These are phyloP conservation scores for Nakazawaea ernobii DNA, from an alignment of 805 yeast genomes.

Conservation along the genomic window DNA sequence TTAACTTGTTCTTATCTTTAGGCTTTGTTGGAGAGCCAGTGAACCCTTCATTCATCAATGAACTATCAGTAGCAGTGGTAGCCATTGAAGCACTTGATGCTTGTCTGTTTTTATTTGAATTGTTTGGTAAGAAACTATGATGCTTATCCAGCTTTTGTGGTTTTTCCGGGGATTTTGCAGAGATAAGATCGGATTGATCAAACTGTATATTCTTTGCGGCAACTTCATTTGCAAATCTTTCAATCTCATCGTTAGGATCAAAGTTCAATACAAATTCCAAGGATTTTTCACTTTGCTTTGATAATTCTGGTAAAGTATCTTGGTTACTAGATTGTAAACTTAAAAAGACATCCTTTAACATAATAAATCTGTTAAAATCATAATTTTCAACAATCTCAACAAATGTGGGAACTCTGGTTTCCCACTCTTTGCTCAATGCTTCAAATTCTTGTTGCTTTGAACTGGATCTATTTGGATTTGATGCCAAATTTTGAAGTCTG, in stretches of 20 bases:
- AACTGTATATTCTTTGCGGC: slow-evolving; percentile 15
- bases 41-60: slow-evolving; percentile 9
- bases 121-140: slow-evolving; percentile 3
- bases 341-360: slow-evolving; percentile 60
- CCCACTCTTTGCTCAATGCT: slow-evolving; percentile 60
- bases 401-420: slow-evolving; percentile 67
- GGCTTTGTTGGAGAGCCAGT: slow-evolving; percentile 20
- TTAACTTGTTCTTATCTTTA: slow-evolving; percentile 36
- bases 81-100: slow-evolving; percentile 6
- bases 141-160: slow-evolving; percentile 6
- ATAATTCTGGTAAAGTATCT: slow-evolving; percentile 42
- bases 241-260: slow-evolving; percentile 55
- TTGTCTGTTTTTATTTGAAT: not conserved
- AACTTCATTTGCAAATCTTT: slow-evolving; percentile 42
- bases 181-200: slow-evolving; percentile 2
- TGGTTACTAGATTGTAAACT: slow-evolving; percentile 57
- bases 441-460: slow-evolving; percentile 34
- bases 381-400: slow-evolving; percentile 70
- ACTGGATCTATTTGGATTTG: slow-evolving; percentile 15
- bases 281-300: slow-evolving; percentile 53
- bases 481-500: not conserved
- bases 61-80: slow-evolving; percentile 5
- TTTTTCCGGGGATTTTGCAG: slow-evolving; percentile 5
- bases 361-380: slow-evolving; percentile 55
- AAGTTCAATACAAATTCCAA: slow-evolving; percentile 61